Base-by-base conservation (phyloP, 2,329 filamentous ascomycete species). In the Paecilomyces niveus region DNA sequence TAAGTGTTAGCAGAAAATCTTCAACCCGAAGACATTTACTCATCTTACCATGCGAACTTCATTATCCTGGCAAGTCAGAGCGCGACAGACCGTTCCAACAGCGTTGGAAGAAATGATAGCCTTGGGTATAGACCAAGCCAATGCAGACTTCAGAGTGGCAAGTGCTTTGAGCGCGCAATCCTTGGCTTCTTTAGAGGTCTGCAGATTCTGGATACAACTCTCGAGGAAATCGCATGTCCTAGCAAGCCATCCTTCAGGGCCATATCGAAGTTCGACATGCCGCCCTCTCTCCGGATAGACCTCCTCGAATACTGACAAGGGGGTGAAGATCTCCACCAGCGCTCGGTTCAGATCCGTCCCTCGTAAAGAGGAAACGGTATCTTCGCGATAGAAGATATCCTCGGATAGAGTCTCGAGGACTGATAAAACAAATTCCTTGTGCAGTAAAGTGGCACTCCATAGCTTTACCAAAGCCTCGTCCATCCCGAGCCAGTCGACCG, bases 401-500 rank as follows among this genome's bases (percentile, higher is more conserved):
- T 97, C 94, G 2, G 93, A 96, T 33, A 99, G 81, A 18, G 89
- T 92, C 77, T 97, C 94, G 55, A 99, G 81, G 52, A 97, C 85
- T 60, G 88, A 89, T 33, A 99, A 82, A 32, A 97, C 92, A 57
- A 97, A 84, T 70, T 94, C 89, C 74, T 95, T 94, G 72, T 92
- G 87, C 53, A 82, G 80, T 33, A 83, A 71, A 57, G 78, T 78
- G 13, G 74, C 78, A 26, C 80, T 78, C 94, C 94, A 99, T 21
- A 97, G 81, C 67, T 86, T 83, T 52, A 92, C 84, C 57, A 99
- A 82, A 69, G 89, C 82, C 62, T 86, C 78, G 72, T 99, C 95
- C 93, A 99, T 96, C 70, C 95, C 87, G 79, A 89, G 86, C 94
- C 95, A 99, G 61, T 94, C 89, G 32, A 85, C 81, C n/a, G 83